phyloP scores from a whole-genome alignment of 2,329 filamentous ascomycete genomes.

The Alternaria panax region DNA sequence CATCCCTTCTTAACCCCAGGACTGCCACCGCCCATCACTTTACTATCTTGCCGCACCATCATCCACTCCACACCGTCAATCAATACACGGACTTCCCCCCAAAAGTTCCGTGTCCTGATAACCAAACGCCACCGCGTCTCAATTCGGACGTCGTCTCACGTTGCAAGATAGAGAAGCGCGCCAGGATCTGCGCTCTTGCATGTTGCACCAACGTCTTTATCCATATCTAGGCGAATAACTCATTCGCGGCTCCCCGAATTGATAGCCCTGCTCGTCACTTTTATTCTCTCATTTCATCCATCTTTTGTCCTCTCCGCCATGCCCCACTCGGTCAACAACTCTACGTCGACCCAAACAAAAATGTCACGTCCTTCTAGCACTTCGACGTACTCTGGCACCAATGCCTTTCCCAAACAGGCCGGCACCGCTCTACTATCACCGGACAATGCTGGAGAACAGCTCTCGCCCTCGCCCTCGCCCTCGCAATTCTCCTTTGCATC shows the following conservation, averaged over 20 bases:
- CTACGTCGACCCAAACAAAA: conserved; percentile 39
- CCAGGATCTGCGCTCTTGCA: conserved; percentile 22
- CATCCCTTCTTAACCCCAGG: not conserved
- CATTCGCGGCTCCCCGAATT: conserved; percentile 36
- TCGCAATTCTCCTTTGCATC: conserved; percentile 50
- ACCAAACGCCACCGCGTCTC: conserved; percentile 5
- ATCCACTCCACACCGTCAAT: conserved; percentile 2
- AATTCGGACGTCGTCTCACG: conserved; percentile 17
- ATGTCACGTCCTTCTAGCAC: conserved; percentile 50
- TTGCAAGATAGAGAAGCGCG: conserved; percentile 20
- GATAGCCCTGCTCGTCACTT: conserved; percentile 16
- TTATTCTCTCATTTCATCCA: conserved; percentile 20
- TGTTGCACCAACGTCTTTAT: conserved; percentile 33
- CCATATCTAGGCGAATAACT: conserved; percentile 40
- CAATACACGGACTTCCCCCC: conserved; percentile 6
- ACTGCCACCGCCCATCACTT: conserved; percentile 1
- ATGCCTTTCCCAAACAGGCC: conserved; percentile 46
- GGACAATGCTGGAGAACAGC: conserved; percentile 36
- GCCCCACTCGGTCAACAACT: conserved; percentile 48
- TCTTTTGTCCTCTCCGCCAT: conserved; percentile 27
- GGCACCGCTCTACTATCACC: conserved; percentile 41
- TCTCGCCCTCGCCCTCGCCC: conserved; percentile 46
- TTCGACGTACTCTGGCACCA: conserved; percentile 42
- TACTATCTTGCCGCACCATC: conserved; percentile 3
- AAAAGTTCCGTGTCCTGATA: conserved; percentile 13